Base-by-base conservation (phyloP, 305 asterid genomes). In the Salvia sclarea region DNA sequence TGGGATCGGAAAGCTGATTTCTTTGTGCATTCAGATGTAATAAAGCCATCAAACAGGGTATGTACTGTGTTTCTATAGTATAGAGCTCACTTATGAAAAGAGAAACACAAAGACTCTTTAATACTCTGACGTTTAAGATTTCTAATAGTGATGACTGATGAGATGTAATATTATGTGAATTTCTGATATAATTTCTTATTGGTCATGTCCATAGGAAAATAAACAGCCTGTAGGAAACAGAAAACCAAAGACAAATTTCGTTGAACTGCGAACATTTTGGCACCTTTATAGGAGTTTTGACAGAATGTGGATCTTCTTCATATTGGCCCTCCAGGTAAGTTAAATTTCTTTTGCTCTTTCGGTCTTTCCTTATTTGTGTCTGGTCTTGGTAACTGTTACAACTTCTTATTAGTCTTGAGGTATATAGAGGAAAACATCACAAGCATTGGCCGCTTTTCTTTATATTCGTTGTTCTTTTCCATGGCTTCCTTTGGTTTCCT, bases 221-320 rank as follows among this genome's bases (percentile, higher is more conserved):
- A 70, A 76, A 67, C 80, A 83, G 75, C 79, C 82, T 55, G 56
- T 84, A 48, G 95, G 99, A 75, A 79, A 82, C 61, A 83, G 89
- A 66, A 95, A 95, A 79, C 96, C 99, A 16, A 95, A 95, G 88
- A 81, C 95, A 65, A 95, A 95, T 79, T 95, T 92, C 85, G 99
- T 88, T 52, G 99, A 95, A 82, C 79, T 91, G 61, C 98, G 99
- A 31, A 95, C 98, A 31, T 95, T 91, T 86, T 95, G 84, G 98
- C 99, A 95, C 74, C 88, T 95, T 64, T 95, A 85, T 72, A 84
- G 98, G 75, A 89, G 95, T 79, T 95, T 95, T 55, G 99, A 95
- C 78, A 84, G 98, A 76, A 74, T 95, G 90, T 95, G 99, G 98
- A 89, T 86, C 64, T 92, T 95, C 76, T 92, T 88, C 57, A 85